These are phyloP conservation scores for Mycena rebaudengoi DNA, from an alignment of 768 basidiomycete genomes.

Conservation along the genomic window DNA sequence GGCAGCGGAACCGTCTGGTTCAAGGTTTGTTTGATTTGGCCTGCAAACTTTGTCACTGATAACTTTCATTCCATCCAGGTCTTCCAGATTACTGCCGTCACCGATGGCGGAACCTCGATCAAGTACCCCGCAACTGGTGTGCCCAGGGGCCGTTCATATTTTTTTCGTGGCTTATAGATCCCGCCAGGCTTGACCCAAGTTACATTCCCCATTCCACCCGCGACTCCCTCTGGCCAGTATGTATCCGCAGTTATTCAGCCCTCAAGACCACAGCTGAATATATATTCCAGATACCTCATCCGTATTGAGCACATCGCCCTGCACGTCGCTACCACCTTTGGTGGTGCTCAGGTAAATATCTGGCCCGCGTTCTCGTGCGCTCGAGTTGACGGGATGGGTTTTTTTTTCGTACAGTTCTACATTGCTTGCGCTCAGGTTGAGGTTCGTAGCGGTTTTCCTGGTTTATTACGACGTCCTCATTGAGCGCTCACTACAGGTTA, in stretches of 20 bases:
- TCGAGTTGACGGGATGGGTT: no score
- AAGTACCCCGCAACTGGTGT: conserved; percentile 34
- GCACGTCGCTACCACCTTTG: conserved; percentile 37
- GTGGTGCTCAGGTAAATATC: conserved; percentile 35
- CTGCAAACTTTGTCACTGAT: no score
- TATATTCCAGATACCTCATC: conserved; percentile 20
- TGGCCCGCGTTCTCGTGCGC: neutral
- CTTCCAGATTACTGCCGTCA: conserved; percentile 42
- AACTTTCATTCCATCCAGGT: neutral
- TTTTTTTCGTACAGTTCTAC: conserved; percentile 35
- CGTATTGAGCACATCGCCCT: conserved; percentile 36
- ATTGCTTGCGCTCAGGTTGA: conserved; percentile 39
- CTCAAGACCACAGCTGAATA: neutral
- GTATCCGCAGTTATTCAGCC: neutral
- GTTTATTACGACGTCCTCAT: neutral
- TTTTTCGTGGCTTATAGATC: neutral
- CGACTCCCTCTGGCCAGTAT: conserved; percentile 37
- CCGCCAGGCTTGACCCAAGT: conserved; percentile 19
- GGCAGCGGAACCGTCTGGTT: conserved; percentile 23
- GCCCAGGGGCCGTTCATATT: conserved; percentile 10
- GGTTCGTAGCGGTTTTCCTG: conserved; percentile 26
- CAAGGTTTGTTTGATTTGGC: conserved; percentile 10
- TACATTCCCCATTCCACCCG: conserved; percentile 37
- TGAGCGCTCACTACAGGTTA: neutral
- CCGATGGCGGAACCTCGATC: conserved; percentile 42